Evolutionary conservation across 352 stramenopile genomes (phyloP), one percentile per base, ranked within the genome.

Genomic region (Pythium brachiatum): DNA sequence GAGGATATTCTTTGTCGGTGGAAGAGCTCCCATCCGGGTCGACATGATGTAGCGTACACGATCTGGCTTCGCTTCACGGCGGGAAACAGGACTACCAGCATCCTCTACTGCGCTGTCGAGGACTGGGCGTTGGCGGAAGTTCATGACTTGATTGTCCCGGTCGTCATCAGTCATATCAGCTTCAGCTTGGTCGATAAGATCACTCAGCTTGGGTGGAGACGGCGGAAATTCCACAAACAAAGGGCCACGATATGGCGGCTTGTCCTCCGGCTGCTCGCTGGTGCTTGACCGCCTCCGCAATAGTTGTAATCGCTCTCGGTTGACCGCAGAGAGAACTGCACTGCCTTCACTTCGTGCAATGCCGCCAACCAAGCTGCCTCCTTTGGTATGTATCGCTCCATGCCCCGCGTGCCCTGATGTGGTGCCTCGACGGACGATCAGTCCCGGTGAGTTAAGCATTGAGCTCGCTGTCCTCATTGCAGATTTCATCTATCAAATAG

Each of bases 11-110:
- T 85, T 86, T 0, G 75, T 88, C 16, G 81, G 81, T 3, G 78
- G 78, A 12, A 87, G 29, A 3, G 69, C 75, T 2, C 78, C 77
- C 3, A 88, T 61, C 1, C 75, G 71, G 53, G 75, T 83, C 12
- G 78, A 86, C 75, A 84, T 86, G 64, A 92, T 88, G 70, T 92
- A 90, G 1, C 83, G 78, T 11, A 90, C 75, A 0, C 81, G 75
- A 23, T 78, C 70, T 0, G 73, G 68, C 15, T 70, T 60, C 3
- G 58, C 44, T 2, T 83, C 69, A 0, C 83, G 76, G 2, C 79
- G 74, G 7, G 60, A 48, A 0, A 74, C 57, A 7, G 78, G 64
- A 34, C 57, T 62, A 0, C 64, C 68, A 11, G 70, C 69, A 32
- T 89, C 80, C 26, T 74, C 23, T 6, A 85, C 61, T 5, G 77